A percentile compares a stretch with the other conserved stretches of the same genome.
Evolutionary conservation across 164 flowering plant species (phyloP).

Genomic region (Vitis cinerea): DNA sequence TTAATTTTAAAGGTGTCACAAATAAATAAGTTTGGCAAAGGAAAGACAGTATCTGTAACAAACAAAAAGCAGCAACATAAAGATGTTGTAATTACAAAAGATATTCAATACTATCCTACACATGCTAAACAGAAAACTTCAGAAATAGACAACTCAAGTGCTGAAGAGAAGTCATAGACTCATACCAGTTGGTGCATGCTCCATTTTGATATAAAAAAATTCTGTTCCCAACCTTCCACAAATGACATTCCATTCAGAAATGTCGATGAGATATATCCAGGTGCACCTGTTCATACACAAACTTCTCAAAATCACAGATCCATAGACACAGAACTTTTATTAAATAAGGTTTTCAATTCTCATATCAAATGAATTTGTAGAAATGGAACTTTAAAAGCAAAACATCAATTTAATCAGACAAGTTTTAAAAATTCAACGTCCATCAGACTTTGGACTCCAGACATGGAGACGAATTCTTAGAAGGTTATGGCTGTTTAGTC

Average conservation of each 20-base stretch:
- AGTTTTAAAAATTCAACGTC: not conserved
- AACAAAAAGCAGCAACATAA: no score
- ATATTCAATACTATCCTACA: no score
- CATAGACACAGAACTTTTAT: not conserved
- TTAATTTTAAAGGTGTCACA: no score
- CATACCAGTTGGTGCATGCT: slow-evolving; percentile 99
- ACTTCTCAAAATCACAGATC: not conserved
- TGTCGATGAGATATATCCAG: slow-evolving; percentile 82
- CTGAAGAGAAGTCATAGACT: not conserved
- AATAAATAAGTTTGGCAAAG: no score
- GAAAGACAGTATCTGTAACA: no score
- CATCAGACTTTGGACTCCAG: not conserved
- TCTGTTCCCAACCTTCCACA: slow-evolving; percentile 96
- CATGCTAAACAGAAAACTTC: no score
- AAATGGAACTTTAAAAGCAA: not conserved
- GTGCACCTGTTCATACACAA: slow-evolving; percentile 67
- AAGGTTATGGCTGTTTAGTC: not conserved
- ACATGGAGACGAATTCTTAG: not conserved
- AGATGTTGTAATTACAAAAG: no score
- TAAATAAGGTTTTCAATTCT: not conserved
- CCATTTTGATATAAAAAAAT: slow-evolving; percentile 94
- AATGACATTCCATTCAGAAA: slow-evolving; percentile 92
- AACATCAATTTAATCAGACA: not conserved
- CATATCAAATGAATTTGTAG: not conserved
- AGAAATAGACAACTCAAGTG: not conserved